These are phyloP conservation scores for Carex scoparia DNA, from an alignment of 176 grass and related monocot species.

Conservation along the genomic window DNA sequence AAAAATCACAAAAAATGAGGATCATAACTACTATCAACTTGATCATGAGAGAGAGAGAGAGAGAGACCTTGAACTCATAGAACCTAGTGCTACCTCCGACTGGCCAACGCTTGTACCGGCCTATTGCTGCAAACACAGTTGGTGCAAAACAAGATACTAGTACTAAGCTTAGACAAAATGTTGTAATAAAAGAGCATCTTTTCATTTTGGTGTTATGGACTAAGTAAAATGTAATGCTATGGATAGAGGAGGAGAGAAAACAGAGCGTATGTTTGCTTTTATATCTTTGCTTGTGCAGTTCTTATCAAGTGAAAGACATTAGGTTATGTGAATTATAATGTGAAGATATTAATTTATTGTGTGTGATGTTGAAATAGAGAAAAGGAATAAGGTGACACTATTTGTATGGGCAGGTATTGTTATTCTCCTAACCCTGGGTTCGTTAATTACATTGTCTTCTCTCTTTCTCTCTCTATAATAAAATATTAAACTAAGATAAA, in stretches of 20 bases:
- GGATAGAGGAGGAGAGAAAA: not conserved
- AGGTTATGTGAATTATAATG: not conserved
- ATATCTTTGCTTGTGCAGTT: not conserved
- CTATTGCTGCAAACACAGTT: slow-evolving; percentile 3
- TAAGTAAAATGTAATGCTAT: not conserved
- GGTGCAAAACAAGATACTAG: slow-evolving; percentile 2
- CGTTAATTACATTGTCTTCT: not conserved
- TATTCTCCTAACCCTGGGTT: slow-evolving; percentile 11
- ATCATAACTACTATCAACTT: not conserved
- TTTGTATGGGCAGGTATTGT: not conserved
- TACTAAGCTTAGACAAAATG: slow-evolving; percentile 21
- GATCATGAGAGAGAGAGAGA: slow-evolving; percentile 7
- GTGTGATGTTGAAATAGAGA: slow-evolving; percentile 2
- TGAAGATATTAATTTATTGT: not conserved
- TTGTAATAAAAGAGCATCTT: not conserved
- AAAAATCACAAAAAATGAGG: slow-evolving; percentile 1
- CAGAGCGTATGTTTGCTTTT: not conserved
- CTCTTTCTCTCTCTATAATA: not conserved
- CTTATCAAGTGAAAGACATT: not conserved
- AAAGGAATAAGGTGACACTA: not conserved
- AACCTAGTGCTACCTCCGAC: slow-evolving; percentile 27
- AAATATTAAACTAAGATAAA: not conserved
- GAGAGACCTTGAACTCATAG: slow-evolving; percentile 30
- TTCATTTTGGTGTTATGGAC: not conserved
- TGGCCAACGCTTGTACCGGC: slow-evolving; percentile 12